Percentiles rank a stretch among this genome's conserved stretches.
These are phyloP conservation scores for Aspergillus brasiliensis DNA, from an alignment of 2,329 filamentous ascomycete species.

Conservation along the genomic window DNA sequence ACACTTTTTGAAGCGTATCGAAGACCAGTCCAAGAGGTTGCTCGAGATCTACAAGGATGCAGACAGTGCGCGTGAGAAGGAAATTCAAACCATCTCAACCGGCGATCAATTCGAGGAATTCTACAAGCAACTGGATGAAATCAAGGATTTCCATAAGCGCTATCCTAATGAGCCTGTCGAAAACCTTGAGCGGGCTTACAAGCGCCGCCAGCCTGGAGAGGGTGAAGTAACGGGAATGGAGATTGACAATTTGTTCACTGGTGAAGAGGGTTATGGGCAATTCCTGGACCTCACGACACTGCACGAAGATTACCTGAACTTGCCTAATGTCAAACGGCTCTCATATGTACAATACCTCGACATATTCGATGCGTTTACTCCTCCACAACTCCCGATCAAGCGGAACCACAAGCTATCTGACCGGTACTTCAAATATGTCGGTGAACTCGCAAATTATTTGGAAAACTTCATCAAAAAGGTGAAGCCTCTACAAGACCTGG, in stretches of 20 bases:
- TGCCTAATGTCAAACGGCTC: conserved; percentile 80
- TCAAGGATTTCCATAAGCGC: conserved; percentile 83
- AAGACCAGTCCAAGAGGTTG: conserved; percentile 78
- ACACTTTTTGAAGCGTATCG: conserved; percentile 82
- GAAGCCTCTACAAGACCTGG: conserved; percentile 80
- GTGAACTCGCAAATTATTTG: conserved; percentile 76
- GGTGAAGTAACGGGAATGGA: conserved; percentile 66
- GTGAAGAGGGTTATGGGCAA: conserved; percentile 89
- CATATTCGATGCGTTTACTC: conserved; percentile 81
- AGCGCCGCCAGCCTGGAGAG: conserved; percentile 66
- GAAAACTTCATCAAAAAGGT: conserved; percentile 85
- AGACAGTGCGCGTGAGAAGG: conserved; percentile 69
- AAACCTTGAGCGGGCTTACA: conserved; percentile 91
- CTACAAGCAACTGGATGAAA: conserved; percentile 77
- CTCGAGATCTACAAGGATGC: conserved; percentile 82
- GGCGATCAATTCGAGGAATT: conserved; percentile 90
- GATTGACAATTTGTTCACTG: conserved; percentile 90
- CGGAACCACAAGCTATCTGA: conserved; percentile 85
- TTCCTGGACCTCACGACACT: conserved; percentile 85
- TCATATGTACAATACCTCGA: conserved; percentile 93
- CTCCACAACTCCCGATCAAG: conserved; percentile 73
- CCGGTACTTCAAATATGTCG: conserved; percentile 87
- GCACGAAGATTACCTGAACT: conserved; percentile 88
- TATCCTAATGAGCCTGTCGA: conserved; percentile 96
- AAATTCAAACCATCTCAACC: conserved; percentile 79